Percentiles rank a stretch among this genome's conserved stretches.
phyloP scores from a whole-genome alignment of 768 basidiomycete species.

The Multifurca ochricompacta region DNA sequence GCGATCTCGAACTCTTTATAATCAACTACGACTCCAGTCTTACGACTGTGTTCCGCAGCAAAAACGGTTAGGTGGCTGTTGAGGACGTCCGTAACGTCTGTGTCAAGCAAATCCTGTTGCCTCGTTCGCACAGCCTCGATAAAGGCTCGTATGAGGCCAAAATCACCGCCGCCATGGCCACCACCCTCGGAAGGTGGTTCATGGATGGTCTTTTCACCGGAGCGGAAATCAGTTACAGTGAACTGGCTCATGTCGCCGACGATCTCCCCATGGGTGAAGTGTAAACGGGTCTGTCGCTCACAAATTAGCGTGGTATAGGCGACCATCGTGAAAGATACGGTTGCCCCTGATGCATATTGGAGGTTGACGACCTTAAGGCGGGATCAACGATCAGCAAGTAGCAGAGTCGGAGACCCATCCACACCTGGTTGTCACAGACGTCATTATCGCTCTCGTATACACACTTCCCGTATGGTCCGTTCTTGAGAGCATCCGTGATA shows the following conservation, averaged over 20 bases:
- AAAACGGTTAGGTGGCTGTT: constrained; percentile 80
- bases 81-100: constrained; percentile 59
- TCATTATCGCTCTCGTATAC: constrained; percentile 83
- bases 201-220: constrained; percentile 36
- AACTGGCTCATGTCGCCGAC: constrained; percentile 78
- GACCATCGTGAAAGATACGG: constrained; percentile 85
- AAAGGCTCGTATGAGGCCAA: constrained; percentile 68
- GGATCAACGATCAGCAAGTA: not conserved
- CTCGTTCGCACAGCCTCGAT: constrained; percentile 63
- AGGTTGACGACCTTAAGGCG: constrained; percentile 65
- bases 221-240: constrained; percentile 71
- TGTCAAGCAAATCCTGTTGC: constrained; percentile 58
- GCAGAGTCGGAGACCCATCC: not conserved
- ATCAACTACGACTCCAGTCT: constrained; percentile 61
- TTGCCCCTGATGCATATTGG: constrained; percentile 74
- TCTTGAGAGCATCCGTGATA: constrained; percentile 60
- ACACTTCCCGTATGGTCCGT: constrained; percentile 70
- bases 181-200: constrained; percentile 52
- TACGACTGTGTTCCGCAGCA: constrained; percentile 75
- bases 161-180: constrained; percentile 79
- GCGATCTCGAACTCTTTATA: constrained; percentile 56
- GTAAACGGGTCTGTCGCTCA: constrained; percentile 74
- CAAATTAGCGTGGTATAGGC: constrained; percentile 77
- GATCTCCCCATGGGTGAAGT: constrained; percentile 83
- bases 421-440: constrained; percentile 78